phyloP scores from a whole-genome alignment of 129 eudicot species.

The Cynara cardunculus region DNA sequence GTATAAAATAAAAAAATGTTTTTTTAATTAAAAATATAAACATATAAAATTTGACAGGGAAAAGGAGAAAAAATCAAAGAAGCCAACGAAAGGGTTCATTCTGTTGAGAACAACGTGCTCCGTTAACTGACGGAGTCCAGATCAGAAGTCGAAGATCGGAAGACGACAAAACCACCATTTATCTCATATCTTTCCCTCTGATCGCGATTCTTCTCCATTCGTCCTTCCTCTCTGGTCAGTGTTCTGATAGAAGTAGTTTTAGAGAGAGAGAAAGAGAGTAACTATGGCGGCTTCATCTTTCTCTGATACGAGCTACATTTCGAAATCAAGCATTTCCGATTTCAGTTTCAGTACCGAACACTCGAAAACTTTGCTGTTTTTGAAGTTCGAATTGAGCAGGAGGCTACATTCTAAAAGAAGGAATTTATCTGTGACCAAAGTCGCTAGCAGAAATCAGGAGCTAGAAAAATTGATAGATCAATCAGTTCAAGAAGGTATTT shows the following conservation, averaged over 20 bases:
- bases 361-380: slow-evolving; percentile 20
- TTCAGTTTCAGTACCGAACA: slow-evolving; percentile 19
- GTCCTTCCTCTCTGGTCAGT: background rate
- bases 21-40: background rate
- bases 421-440: slow-evolving; percentile 29
- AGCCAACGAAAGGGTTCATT: background rate
- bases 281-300: slow-evolving; percentile 51
- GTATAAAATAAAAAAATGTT: too few relatives aligned
- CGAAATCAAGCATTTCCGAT: slow-evolving; percentile 29
- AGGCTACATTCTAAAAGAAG: slow-evolving; percentile 14
- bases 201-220: slow-evolving; percentile 10
- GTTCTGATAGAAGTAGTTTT: background rate
- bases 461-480: slow-evolving; percentile 23
- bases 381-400: slow-evolving; percentile 16
- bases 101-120: slow-evolving; percentile 14
- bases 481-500: slow-evolving; percentile 32
- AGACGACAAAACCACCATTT: slow-evolving; percentile 23
- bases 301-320: slow-evolving; percentile 25
- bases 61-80: background rate
- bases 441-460: slow-evolving; percentile 33
- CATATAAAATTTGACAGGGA: background rate
- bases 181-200: slow-evolving; percentile 13
- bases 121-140: slow-evolving; percentile 12
- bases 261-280: slow-evolving; percentile 18
- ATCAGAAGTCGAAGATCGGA: background rate